Conservation (phyloP, 176 grass and related monocot species). For the Rhynchospora pubera region DNA sequence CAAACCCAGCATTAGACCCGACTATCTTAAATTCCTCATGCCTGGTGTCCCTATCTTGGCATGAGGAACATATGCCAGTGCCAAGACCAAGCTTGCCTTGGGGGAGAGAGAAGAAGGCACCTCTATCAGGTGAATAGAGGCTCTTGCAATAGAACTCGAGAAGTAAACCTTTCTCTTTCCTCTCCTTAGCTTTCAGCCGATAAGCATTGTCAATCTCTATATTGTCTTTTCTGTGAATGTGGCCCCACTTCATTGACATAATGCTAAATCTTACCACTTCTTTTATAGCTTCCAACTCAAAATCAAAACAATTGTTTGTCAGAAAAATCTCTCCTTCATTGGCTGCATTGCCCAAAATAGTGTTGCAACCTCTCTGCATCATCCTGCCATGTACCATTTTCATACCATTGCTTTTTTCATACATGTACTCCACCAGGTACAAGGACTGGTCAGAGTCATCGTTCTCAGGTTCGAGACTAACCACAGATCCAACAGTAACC, state of each 20-base stretch:
- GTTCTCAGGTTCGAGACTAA: slow-evolving; percentile 32
- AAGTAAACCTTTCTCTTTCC: slow-evolving; percentile 46
- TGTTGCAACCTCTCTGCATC: slow-evolving; percentile 35
- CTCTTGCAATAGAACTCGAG: slow-evolving; percentile 51
- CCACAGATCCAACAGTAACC: slow-evolving; percentile 32
- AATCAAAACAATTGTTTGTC: slow-evolving; percentile 46
- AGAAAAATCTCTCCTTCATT: slow-evolving; percentile 63
- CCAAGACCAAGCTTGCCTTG: slow-evolving; percentile 42
- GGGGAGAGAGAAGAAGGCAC: slow-evolving; percentile 51
- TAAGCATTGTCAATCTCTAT: slow-evolving; percentile 31
- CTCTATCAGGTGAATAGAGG: slow-evolving; percentile 54
- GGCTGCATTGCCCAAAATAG: slow-evolving; percentile 63
- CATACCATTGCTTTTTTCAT: slow-evolving; percentile 41
- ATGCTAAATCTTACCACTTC: slow-evolving; percentile 43
- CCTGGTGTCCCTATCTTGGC: slow-evolving; percentile 26
- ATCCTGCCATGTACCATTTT: slow-evolving; percentile 57
- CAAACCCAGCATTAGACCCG: slow-evolving; percentile 36
- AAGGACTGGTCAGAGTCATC: slow-evolving; percentile 34
- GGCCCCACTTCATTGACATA: slow-evolving; percentile 32
- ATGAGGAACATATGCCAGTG: slow-evolving; percentile 51
- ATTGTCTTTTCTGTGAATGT: slow-evolving; percentile 46
- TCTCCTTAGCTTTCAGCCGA: slow-evolving; percentile 39
- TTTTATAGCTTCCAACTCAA: slow-evolving; percentile 41
- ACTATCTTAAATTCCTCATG: slow-evolving; percentile 34
- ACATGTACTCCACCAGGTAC: slow-evolving; percentile 55